These are phyloP conservation scores for Pestalotiopsis fici DNA, from an alignment of 2,329 filamentous ascomycete genomes.

Conservation along the genomic window DNA sequence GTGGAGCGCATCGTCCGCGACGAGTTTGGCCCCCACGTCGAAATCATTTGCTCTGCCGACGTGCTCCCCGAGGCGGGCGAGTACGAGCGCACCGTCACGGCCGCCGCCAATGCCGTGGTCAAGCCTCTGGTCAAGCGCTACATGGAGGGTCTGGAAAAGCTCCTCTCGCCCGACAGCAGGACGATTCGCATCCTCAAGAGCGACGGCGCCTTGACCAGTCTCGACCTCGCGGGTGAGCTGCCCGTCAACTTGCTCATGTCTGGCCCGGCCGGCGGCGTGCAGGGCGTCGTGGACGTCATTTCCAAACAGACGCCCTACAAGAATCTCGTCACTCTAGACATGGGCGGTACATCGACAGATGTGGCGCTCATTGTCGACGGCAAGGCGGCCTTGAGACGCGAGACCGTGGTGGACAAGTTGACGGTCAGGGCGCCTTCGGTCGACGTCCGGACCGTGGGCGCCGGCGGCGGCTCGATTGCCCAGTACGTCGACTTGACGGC, in stretches of 20 bases:
- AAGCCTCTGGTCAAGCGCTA: slow-evolving; percentile 48
- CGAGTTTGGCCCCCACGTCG: slow-evolving; percentile 40
- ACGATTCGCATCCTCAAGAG: slow-evolving; percentile 50
- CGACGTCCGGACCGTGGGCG: slow-evolving; percentile 49
- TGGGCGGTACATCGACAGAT: slow-evolving; percentile 52
- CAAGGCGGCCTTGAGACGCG: slow-evolving; percentile 42
- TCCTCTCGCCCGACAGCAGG: slow-evolving; percentile 39
- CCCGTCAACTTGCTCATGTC: slow-evolving; percentile 52
- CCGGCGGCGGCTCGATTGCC: slow-evolving; percentile 50
- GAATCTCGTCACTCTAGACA: slow-evolving; percentile 47
- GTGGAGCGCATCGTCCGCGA: slow-evolving; percentile 39
- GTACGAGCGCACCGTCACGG: slow-evolving; percentile 49
- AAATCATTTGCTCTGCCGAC: slow-evolving; percentile 45
- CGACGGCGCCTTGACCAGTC: slow-evolving; percentile 47
- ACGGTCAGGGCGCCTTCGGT: slow-evolving; percentile 47
- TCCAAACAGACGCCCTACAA: slow-evolving; percentile 45
- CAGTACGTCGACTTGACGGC: slow-evolving; percentile 47
- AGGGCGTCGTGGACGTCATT: slow-evolving; percentile 46
- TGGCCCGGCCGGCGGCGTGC: slow-evolving; percentile 50
- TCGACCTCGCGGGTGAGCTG: slow-evolving; percentile 42
- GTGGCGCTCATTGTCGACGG: slow-evolving; percentile 45
- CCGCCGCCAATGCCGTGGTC: slow-evolving; percentile 47
- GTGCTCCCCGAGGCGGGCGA: slow-evolving; percentile 48
- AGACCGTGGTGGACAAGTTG: slow-evolving; percentile 43
- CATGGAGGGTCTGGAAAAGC: slow-evolving; percentile 38